Base-by-base conservation (phyloP, 2,329 filamentous ascomycete genomes). In the Exophiala mesophila region DNA sequence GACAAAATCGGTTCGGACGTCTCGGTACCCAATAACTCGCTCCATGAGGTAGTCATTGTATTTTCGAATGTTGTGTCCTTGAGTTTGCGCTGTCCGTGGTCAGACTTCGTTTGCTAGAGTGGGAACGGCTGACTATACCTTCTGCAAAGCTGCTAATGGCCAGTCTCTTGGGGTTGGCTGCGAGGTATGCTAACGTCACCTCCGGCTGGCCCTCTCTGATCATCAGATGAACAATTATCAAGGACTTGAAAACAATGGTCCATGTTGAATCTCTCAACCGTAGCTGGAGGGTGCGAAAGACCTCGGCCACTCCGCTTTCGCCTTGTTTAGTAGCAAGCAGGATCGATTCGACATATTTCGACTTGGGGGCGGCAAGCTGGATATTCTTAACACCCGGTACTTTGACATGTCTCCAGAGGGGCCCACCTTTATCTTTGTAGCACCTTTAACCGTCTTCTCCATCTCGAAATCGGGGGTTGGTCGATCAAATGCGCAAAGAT, bases 321-420 rank as follows among this genome's bases (percentile, higher is more conserved):
- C 89, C 92, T 16, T 88, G 84, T 68, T 96, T 88, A 26, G 92
- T 98, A 51, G 92, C 90, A 55, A 96, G 77, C 44, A 98, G 78
- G 61, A 98, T 96, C 63, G 96, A 88, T 66, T 98, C 92, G 71
- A 98, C 94, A 71, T 97, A 98, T 70, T 98, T 98, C 43, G 90
- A 92, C 72, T 98, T 98, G 38, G 92, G 92, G 50, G 92, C 87
- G 55, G 92, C 92, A 68, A 89, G 85, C 87, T 94, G 60, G 57
- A 44, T 56, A 56, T 36, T 40, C 29, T 51, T 56, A 53, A 55
- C 45, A 31, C 45, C 35, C 28, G 16, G 20, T 24, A 26, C 33
- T 35, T 16, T 17, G 23, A 8, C 9, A 17, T 24, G 15, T 15
- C 17, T 26, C 30, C 28, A 13, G 34, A 15, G 26, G 3, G 65